phyloP scores from a whole-genome alignment of 176 grass and related monocot genomes.

The Aegilops sharonensis region DNA sequence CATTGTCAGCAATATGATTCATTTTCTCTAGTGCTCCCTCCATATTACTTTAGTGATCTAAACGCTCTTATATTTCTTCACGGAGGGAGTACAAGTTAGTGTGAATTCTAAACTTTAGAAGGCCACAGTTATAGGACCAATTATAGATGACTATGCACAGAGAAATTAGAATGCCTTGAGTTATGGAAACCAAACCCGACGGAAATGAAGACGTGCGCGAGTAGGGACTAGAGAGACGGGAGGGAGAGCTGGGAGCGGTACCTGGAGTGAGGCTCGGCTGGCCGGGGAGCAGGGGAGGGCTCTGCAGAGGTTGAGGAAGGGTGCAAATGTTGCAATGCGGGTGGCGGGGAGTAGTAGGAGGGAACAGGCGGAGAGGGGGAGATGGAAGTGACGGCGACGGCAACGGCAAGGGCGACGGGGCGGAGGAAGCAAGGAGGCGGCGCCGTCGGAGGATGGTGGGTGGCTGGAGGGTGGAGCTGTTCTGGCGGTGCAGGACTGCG shows the following conservation, averaged over 20 bases:
- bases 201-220: no score
- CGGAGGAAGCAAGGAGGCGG: slow-evolving; percentile 31
- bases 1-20: not conserved
- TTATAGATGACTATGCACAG: not conserved
- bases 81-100: not conserved
- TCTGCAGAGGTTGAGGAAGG: not conserved
- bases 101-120: not conserved
- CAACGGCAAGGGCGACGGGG: not conserved
- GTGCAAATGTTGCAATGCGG: not conserved
- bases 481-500: not conserved
- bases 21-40: not conserved
- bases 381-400: not conserved
- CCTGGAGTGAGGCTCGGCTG: not conserved
- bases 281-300: not conserved
- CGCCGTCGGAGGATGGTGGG: not conserved
- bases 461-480: not conserved
- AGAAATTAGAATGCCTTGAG: not conserved
- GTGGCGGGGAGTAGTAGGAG: not conserved
- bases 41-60: no score
- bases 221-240: no score
- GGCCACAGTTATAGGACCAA: not conserved
- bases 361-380: not conserved
- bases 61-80: no score
- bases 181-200: not conserved
- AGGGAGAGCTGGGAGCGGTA: not conserved